Conservation (phyloP, 176 grass and related monocot genomes). For the Carex myosuroides region DNA sequence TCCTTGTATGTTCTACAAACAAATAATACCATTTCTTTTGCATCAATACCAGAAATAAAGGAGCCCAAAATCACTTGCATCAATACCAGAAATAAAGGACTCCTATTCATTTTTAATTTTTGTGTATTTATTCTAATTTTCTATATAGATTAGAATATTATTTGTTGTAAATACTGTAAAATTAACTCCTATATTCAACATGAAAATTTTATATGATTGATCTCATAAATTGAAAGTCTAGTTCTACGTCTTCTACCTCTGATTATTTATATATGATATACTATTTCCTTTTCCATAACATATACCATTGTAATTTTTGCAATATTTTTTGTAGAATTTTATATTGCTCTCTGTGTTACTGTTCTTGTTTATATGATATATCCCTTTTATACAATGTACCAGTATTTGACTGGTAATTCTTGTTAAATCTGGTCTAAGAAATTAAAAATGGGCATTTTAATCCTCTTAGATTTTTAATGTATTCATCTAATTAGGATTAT, state of each 20-base stretch:
- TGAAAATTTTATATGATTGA: no score
- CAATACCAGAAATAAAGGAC: no score
- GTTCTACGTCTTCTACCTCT: no score
- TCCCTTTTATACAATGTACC: neutral
- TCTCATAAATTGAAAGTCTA: no score
- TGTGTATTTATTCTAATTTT: no score
- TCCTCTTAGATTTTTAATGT: neutral
- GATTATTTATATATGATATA: neutral
- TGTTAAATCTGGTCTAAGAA: neutral
- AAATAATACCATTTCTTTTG: neutral
- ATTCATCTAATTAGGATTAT: neutral
- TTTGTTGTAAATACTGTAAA: no score
- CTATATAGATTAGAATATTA: no score
- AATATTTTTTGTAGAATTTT: neutral
- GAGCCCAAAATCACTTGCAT: neutral
- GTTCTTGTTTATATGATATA: neutral
- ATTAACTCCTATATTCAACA: no score
- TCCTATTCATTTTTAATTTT: no score
- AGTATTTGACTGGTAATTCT: neutral
- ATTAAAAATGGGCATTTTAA: no score
- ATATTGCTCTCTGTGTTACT: neutral
- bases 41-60: neutral
- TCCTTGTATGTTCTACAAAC: conserved; percentile 45
- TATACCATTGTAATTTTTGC: neutral
- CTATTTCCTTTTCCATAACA: neutral